Base-by-base conservation (phyloP, 2,329 filamentous ascomycete species). In the Chalaropsis thielavioides region DNA sequence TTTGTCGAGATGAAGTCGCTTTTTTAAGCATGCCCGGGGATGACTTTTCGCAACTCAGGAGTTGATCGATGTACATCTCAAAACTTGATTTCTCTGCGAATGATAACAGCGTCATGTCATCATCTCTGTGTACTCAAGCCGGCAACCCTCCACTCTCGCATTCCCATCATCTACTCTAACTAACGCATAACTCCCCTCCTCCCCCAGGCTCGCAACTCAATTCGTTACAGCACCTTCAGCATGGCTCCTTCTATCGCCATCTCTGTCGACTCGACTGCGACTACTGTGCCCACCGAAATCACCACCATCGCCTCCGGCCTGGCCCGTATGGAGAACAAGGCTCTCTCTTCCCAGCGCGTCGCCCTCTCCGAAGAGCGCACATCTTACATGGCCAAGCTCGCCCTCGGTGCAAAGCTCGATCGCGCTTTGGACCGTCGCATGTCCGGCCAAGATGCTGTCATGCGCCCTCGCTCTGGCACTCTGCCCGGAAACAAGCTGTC, bases 251-350 rank as follows among this genome's bases (percentile, higher is more conserved):
- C 80, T 40, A 74, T 81, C 66, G 75, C 73, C 69, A 81, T 79
- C 35, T 79, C 73, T 69, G 81, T 84, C 73, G 82, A 81, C 56
- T 80, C 77, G 60, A 58, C 54, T n/a, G 22, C 46, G 19, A 77
- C 79, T 61, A 40, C 54, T 22, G 60, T 66, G 24, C 65, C 65
- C n/a, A 79, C 80, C 70, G 82, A 84, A 73, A 83, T 84, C 70
- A 76, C 76, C 74, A 83, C 89, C 70, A 90, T 94, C 74, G 87
- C 89, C 71, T 83, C 86, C 68, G 87, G 88, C 67, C 83, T 96
- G 69, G 86, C 90, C 71, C 89, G 91, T 72, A 88, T 96, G 77
- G 89, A 95, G 75, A 94, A 95, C 80, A 90, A 90, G 76, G 88
- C 88, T 61, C 84, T 96, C 35, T 79, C 84, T 70, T 83, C 87